Percentiles rank a stretch among this genome's conserved stretches.
Evolutionary conservation across 2,329 filamentous ascomycete genomes (phyloP).

Genomic region (Cryphonectria japonica): DNA sequence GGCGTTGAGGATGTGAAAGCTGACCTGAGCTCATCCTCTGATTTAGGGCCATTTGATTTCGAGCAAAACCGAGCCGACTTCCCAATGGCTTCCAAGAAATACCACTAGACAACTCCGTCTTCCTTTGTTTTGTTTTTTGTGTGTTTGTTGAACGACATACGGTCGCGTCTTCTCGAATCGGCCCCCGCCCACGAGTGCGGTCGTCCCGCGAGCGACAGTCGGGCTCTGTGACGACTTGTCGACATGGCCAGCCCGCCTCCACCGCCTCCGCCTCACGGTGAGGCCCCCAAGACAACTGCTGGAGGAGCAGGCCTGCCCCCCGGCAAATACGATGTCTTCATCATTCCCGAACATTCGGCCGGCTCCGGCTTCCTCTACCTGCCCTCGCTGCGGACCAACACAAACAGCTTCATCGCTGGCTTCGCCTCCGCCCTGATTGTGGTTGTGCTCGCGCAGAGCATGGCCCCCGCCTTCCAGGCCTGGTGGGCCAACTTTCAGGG

Average conservation of each 20-base stretch:
- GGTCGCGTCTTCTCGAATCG: slow-evolving; percentile 22
- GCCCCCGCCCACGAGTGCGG: slow-evolving; percentile 9
- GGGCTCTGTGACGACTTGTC: slow-evolving; percentile 15
- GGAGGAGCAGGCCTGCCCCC: slow-evolving; percentile 70
- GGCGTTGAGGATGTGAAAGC: not conserved
- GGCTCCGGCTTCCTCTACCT: slow-evolving; percentile 91
- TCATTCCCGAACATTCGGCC: slow-evolving; percentile 89
- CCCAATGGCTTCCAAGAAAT: slow-evolving; percentile 42
- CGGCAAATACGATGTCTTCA: slow-evolving; percentile 96
- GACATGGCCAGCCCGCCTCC: slow-evolving; percentile 67
- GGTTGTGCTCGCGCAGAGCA: slow-evolving; percentile 72
- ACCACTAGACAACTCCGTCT: slow-evolving; percentile 39
- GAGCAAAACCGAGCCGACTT: slow-evolving; percentile 29
- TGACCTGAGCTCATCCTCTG: not conserved
- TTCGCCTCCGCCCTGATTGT: slow-evolving; percentile 76
- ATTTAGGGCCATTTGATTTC: slow-evolving; percentile 14
- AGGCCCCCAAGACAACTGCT: slow-evolving; percentile 69
- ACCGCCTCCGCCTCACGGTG: slow-evolving; percentile 84
- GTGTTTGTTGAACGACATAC: slow-evolving; percentile 22
- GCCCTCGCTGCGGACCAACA: slow-evolving; percentile 82
- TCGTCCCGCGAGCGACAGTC: not conserved
- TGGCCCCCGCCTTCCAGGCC: slow-evolving; percentile 72
- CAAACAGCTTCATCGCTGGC: slow-evolving; percentile 90
- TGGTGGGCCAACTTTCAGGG: slow-evolving; percentile 76
- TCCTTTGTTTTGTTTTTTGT: slow-evolving; percentile 28